These are phyloP conservation scores for Ophiostoma perfectum DNA, from an alignment of 2,329 filamentous ascomycete genomes.

Conservation along the genomic window DNA sequence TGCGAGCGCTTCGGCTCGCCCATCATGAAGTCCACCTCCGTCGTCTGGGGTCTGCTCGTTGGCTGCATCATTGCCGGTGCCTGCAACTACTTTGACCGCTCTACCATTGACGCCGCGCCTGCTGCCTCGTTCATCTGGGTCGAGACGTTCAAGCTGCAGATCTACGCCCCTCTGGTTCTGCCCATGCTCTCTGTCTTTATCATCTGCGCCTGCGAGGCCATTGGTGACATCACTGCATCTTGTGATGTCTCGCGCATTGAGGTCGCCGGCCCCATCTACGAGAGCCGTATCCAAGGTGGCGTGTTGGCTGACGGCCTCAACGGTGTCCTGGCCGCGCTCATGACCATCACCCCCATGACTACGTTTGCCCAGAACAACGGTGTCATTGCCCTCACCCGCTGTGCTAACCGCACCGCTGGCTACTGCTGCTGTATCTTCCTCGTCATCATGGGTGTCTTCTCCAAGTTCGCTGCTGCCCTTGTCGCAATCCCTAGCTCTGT, in stretches of 20 bases:
- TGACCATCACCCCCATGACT: conserved; percentile 74
- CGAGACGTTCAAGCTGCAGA: conserved; percentile 64
- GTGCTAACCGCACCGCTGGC: conserved; percentile 73
- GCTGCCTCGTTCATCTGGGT: conserved; percentile 73
- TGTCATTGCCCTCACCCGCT: conserved; percentile 74
- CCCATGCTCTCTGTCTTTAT: conserved; percentile 66
- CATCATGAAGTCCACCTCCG: conserved; percentile 76
- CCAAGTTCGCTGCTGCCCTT: conserved; percentile 75
- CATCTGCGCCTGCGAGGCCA: conserved; percentile 71
- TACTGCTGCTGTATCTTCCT: conserved; percentile 74
- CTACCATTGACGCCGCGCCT: conserved; percentile 65
- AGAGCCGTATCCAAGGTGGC: conserved; percentile 72
- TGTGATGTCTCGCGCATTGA: conserved; percentile 74
- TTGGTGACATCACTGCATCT: conserved; percentile 74
- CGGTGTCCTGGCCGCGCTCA: conserved; percentile 67
- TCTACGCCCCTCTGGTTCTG: conserved; percentile 69
- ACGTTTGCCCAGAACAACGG: conserved; percentile 83
- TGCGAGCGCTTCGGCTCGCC: conserved; percentile 77
- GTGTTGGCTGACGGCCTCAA: conserved; percentile 73
- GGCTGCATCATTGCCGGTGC: conserved; percentile 76
- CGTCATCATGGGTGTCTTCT: conserved; percentile 73
- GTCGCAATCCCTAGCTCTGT: conserved; percentile 66
- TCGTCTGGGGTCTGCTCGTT: conserved; percentile 66
- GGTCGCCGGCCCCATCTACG: conserved; percentile 65
- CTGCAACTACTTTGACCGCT: conserved; percentile 70